phyloP scores from a whole-genome alignment of 768 basidiomycete species.

The Melanogaster broomeanus region DNA sequence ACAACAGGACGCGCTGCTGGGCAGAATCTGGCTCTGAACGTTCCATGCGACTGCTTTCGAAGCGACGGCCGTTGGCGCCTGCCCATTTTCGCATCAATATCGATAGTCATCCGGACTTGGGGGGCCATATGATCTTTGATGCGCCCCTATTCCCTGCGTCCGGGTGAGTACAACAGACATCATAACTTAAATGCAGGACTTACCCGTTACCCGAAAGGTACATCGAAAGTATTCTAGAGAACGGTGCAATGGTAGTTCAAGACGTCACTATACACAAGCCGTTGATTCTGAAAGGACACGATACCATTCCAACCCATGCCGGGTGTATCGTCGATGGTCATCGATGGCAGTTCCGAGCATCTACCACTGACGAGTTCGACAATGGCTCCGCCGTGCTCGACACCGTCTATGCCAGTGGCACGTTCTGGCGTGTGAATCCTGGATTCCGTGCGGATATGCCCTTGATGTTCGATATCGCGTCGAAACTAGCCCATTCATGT shows the following conservation, averaged over 20 bases:
- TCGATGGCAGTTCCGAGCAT: constrained; percentile 15
- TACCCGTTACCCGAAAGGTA: constrained; percentile 1
- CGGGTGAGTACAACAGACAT: constrained; percentile 35
- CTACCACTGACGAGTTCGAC: constrained; percentile 5
- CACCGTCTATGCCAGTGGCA: constrained; percentile 12
- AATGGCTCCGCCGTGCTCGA: constrained; percentile 10
- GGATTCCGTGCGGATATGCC: constrained; percentile 2
- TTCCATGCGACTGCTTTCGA: constrained; percentile 13
- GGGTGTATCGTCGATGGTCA: constrained; percentile 11
- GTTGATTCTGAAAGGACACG: constrained; percentile 7
- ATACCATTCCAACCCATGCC: constrained; percentile 3
- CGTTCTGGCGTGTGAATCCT: constrained; percentile 10
- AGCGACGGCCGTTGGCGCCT: constrained; percentile 34
- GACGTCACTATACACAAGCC: constrained; percentile 16
- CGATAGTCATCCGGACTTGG: constrained; percentile 28
- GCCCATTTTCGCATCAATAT: constrained; percentile 30
- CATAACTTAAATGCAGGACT: not conserved
- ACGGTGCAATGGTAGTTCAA: constrained; percentile 14
- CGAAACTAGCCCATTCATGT: not conserved
- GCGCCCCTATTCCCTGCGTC: constrained; percentile 44
- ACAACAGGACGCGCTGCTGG: constrained; percentile 16
- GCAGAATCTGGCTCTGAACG: constrained; percentile 14
- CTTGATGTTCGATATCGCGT: constrained; percentile 4
- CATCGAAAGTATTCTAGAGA: constrained; percentile 17
- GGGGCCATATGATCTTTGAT: constrained; percentile 40